Conservation (phyloP, 768 basidiomycete genomes). For the Calvatia gigantea region DNA sequence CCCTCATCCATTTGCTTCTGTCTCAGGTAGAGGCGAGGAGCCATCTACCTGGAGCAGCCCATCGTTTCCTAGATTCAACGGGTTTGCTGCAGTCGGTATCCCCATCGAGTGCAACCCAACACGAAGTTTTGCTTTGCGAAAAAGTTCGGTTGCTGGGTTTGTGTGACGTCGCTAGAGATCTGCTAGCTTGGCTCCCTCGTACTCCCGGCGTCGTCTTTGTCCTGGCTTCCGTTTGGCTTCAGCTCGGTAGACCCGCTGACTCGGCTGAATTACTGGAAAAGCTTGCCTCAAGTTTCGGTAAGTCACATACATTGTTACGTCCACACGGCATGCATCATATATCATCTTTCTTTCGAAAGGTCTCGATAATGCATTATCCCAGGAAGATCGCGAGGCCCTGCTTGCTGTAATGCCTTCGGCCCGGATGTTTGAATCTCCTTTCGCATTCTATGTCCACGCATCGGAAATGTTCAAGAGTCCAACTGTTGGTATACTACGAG, state of each 20-base stretch:
- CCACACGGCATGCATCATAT: background rate
- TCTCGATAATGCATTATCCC: constrained; percentile 44
- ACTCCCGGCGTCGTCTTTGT: constrained; percentile 77
- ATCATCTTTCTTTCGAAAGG: constrained; percentile 36
- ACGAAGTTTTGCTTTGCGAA: constrained; percentile 74
- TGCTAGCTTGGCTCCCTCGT: constrained; percentile 75
- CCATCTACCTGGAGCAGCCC: constrained; percentile 56
- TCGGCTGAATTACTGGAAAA: constrained; percentile 71
- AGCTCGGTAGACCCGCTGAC: constrained; percentile 67
- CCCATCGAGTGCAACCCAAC: constrained; percentile 61
- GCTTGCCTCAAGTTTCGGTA: constrained; percentile 74
- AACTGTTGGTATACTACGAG: constrained; percentile 53
- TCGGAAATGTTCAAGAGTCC: constrained; percentile 70
- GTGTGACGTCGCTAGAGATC: constrained; percentile 53
- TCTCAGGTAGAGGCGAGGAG: constrained; percentile 44
- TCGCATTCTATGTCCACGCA: constrained; percentile 75
- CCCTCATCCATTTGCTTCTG: constrained; percentile 62
- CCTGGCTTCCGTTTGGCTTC: constrained; percentile 61
- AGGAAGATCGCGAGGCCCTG: constrained; percentile 65
- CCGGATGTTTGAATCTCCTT: constrained; percentile 55
- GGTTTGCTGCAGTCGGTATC: constrained; percentile 68
- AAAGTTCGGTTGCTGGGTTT: constrained; percentile 63
- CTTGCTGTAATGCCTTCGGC: constrained; percentile 56
- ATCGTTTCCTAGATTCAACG: constrained; percentile 65
- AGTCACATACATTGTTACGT: constrained; percentile 18